phyloP scores from a whole-genome alignment of 139 green algal species.

The Ettlia oleoabundans region DNA sequence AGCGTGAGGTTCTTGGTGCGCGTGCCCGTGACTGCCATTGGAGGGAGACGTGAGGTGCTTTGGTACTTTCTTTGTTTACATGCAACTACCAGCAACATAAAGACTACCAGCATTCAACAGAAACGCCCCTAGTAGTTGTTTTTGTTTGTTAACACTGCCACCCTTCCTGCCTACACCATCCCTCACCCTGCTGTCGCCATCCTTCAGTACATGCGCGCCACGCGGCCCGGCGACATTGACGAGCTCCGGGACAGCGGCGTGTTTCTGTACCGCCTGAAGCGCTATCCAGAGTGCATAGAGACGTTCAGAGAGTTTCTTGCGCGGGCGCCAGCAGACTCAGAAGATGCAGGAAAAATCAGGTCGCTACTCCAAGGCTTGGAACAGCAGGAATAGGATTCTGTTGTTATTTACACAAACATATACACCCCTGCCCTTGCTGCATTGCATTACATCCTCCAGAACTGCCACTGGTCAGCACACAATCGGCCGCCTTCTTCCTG shows the following conservation, averaged over 20 bases:
- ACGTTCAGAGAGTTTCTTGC: conserved; percentile 29
- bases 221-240: conserved; percentile 31
- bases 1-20: no score
- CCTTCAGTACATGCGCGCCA: conserved; percentile 42
- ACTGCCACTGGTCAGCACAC: background rate
- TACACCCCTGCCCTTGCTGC: no score
- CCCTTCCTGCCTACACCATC: no score
- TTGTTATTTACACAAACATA: background rate
- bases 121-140: no score
- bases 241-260: conserved; percentile 41
- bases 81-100: no score
- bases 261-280: conserved; percentile 41
- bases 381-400: background rate
- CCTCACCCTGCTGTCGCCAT: no score
- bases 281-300: conserved; percentile 33
- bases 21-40: no score
- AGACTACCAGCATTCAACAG: no score
- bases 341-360: conserved; percentile 35
- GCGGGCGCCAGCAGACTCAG: background rate
- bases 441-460: background rate
- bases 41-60: no score
- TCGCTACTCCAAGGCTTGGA: conserved; percentile 6
- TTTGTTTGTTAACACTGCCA: no score
- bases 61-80: no score
- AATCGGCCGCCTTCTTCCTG: no score